Base-by-base conservation (phyloP, 2,329 filamentous ascomycete genomes). In the Fusarium denticulatum region DNA sequence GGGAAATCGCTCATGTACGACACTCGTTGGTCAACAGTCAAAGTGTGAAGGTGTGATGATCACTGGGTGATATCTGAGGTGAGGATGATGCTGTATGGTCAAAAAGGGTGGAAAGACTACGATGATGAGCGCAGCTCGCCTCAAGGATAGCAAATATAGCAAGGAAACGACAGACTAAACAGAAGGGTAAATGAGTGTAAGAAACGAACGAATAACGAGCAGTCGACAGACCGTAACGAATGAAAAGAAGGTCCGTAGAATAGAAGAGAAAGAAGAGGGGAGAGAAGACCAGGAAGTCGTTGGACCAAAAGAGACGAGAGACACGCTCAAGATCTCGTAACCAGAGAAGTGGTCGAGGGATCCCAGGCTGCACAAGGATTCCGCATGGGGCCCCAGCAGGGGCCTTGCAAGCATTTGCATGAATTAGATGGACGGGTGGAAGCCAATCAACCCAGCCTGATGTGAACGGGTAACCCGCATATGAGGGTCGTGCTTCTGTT, bases 111-210 rank as follows among this genome's bases (percentile, higher is more conserved):
- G 60, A 67, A 72, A 67, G 65, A 65, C 71, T 69, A 78, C 53
- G 50, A 59, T 59, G 69, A 76, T 75, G 74, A 76, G 75, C 72
- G 66, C 73, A 59, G 73, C 74, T 75, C 72, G 74, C 76, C 67
- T 77, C 62, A 75, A 59, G 67, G 50, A 68, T 66, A 71, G 30
- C 58, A 52, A 61, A 64, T n/a, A 40, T 43, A 47, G 26, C 36
- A 66, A 64, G 67, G 64, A 53, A 60, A 64, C 69, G 64, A 59
- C 32, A 60, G 63, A 64, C 37, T 49, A 61, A 75, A 59, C 46
- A 50, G 30, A 55, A 61, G 39, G 30, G 18, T 53, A 66, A 69
- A 67, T 40, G 67, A 73, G 47, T 64, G 71, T 59, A 65, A 67
- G 75, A 74, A 72, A 56, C 45, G 46, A 77, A 72, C 58, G 46